Evolutionary conservation across 495 filamentous ascomycete genomes (phyloP), one percentile per base, ranked within the genome.

Genomic region (Aspergillus panamensis): DNA sequence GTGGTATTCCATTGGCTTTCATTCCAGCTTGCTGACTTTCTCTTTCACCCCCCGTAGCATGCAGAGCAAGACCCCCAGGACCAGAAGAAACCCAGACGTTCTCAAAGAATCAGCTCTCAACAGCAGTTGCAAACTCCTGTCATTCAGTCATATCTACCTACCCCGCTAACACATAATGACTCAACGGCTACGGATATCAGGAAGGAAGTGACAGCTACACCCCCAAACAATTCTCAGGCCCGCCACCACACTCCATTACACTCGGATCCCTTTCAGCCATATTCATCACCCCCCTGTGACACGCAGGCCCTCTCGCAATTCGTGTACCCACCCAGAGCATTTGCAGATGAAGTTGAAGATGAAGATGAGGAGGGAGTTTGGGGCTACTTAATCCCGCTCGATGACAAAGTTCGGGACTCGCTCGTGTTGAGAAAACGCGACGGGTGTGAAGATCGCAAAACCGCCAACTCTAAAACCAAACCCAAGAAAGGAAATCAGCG

Each of bases 381-480:
- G 95, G 94, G 94, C 12, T 98, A 98, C 62, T 76, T 98, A 6
- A 82, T 96, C 55, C 91, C 93, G 14, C 69, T 96, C 19, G 84
- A 92, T 67, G 78, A 82, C 30, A 79, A 80, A 37, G 82, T 86
- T 49, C 85, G 82, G 14, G 82, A 86, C n/a, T 75, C 84, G 21
- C 75, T 95, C 39, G 89, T 96, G 8, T 67, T 96, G 66, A 86
- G 79, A 69, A 87, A 80, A 60, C 79, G 91, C 25, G 75, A 77
- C 43, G 74, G 80, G 5, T 96, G 92, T 69, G 82, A 84, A 8
- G 66, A 75, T 1, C 74, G 77, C 48, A 75, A 77, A 44, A 84
- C 84, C 52, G 48, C 71, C 6, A 80, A 78, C 21, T 33, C 65
- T 29, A 86, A 84, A 51, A 51, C 73, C 10, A 81, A 78, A 21